These are phyloP conservation scores for Candida neerlandica DNA, from an alignment of 1,139 yeast genomes.

Conservation along the genomic window DNA sequence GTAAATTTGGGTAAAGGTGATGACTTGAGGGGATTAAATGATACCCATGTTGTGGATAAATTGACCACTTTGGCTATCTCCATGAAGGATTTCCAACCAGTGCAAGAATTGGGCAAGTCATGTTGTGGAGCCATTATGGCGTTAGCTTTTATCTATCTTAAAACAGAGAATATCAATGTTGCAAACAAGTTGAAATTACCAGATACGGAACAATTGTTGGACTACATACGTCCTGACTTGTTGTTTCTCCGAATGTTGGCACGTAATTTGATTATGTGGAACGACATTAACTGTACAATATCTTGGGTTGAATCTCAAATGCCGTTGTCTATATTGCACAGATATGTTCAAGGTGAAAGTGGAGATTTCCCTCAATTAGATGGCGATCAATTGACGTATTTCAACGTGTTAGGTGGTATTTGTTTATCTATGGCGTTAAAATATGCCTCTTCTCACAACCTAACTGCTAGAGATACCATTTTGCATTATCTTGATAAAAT, in stretches of 20 bases:
- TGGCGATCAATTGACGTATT: slow-evolving; percentile 66
- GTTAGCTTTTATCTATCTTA: slow-evolving; percentile 70
- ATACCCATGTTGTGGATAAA: slow-evolving; percentile 69
- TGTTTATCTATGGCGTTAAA: slow-evolving; percentile 75
- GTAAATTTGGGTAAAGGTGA: slow-evolving; percentile 84
- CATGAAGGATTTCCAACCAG: slow-evolving; percentile 69
- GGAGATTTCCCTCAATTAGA: slow-evolving; percentile 31
- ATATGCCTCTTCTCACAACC: slow-evolving; percentile 71
- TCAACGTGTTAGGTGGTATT: slow-evolving; percentile 73
- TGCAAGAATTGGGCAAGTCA: slow-evolving; percentile 68
- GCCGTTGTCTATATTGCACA: slow-evolving; percentile 44
- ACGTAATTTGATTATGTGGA: slow-evolving; percentile 79
- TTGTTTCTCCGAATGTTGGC: slow-evolving; percentile 70
- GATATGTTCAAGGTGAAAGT: slow-evolving; percentile 22
- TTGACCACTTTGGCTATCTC: slow-evolving; percentile 63
- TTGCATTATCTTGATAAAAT: slow-evolving; percentile 63
- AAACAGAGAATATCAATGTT: slow-evolving; percentile 60
- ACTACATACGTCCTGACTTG: slow-evolving; percentile 81
- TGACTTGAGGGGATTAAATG: slow-evolving; percentile 62
- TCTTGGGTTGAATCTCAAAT: slow-evolving; percentile 66
- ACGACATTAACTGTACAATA: slow-evolving; percentile 49
- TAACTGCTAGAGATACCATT: slow-evolving; percentile 58
- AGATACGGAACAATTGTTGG: slow-evolving; percentile 58
- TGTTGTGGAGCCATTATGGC: slow-evolving; percentile 84
- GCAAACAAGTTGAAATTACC: slow-evolving; percentile 72